Base-by-base conservation (phyloP, 208 protist species). In the Leishmania aethiopica region DNA sequence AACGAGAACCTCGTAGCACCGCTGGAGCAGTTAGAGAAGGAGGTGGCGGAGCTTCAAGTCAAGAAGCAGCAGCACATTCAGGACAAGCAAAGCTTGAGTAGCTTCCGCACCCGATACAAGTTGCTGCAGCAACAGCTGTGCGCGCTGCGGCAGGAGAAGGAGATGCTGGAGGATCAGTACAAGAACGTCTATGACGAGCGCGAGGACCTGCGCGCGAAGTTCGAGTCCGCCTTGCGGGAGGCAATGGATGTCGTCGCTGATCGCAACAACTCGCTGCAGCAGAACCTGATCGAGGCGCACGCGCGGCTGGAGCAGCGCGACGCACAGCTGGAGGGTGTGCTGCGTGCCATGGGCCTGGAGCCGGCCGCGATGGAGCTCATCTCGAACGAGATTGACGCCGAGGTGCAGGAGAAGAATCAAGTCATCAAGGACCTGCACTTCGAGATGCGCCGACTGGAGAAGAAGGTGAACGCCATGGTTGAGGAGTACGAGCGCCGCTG, bases 351-450 rank as follows among this genome's bases (percentile, higher is more conserved):
- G 88, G 96, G 99, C 69, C 88, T 99, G 1, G 98, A 99, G 85
- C 97, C 97, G 22, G 66, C 87, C 0, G 87, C 94, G 32, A 91
- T 99, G 77, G 89, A 92, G 42, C 57, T 94, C 15, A 93, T 99
- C 45, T 94, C 96, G 2, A 79, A 87, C n/a, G 88, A 97, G 86
- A 92, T 99, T 35, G 98, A 99, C 77, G 85, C 92, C 47, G 90
- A 98, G 57, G 88, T 99, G 60, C 91, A 93, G 60, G 86, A 84
- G 22, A 99, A 99, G 88, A 99, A 99, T 89, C 96, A 96, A 72
- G 84, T 93, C 64, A 99, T 99, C 82, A 96, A 98, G 85, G 97
- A 99, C 74, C 86, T 99, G 47, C 93, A 99, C 84, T 99, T 98
- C 91, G 98, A 99, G 89, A 88, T 99, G 75, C 88, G 89, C 75